phyloP scores from a whole-genome alignment of 495 filamentous ascomycete genomes.

The Aspergillus bertholletiae region DNA sequence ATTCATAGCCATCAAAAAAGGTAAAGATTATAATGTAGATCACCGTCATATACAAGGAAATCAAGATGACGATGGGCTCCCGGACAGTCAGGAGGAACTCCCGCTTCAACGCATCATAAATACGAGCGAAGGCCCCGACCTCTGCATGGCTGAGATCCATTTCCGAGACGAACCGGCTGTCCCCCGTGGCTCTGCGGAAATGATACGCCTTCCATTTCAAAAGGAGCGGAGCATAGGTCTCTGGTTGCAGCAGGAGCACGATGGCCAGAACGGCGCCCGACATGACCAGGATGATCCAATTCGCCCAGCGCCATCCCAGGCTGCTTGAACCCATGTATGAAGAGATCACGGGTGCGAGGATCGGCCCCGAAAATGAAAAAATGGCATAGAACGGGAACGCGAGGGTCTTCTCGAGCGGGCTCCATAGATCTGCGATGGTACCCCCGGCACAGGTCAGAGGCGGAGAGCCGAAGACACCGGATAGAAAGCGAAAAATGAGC shows the following conservation, averaged over 20 bases:
- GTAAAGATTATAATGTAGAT: constrained; percentile 68
- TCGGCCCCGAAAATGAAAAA: constrained; percentile 41
- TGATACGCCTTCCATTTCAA: constrained; percentile 49
- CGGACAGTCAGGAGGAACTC: constrained; percentile 38
- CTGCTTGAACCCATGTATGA: constrained; percentile 42
- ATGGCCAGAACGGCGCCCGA: constrained; percentile 37
- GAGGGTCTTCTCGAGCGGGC: constrained; percentile 44
- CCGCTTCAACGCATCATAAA: constrained; percentile 35
- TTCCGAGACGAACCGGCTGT: constrained; percentile 39
- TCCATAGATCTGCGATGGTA: constrained; percentile 50
- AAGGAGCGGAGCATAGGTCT: constrained; percentile 50
- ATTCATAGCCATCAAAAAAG: constrained; percentile 62
- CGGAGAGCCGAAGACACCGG: constrained; percentile 48
- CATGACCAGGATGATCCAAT: constrained; percentile 50
- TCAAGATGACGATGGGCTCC: constrained; percentile 51
- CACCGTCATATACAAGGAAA: constrained; percentile 58
- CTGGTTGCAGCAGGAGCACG: constrained; percentile 46
- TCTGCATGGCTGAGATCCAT: constrained; percentile 45
- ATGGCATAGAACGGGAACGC: constrained; percentile 49
- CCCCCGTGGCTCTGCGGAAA: constrained; percentile 43
- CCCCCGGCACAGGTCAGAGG: constrained; percentile 52
- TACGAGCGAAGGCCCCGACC: constrained; percentile 29
- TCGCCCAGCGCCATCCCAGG: constrained; percentile 49
- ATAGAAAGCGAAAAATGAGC: constrained; percentile 50
- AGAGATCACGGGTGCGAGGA: constrained; percentile 45